Evolutionary conservation across 75 land plant species (phyloP).

Genomic region (Larix kaempferi): DNA sequence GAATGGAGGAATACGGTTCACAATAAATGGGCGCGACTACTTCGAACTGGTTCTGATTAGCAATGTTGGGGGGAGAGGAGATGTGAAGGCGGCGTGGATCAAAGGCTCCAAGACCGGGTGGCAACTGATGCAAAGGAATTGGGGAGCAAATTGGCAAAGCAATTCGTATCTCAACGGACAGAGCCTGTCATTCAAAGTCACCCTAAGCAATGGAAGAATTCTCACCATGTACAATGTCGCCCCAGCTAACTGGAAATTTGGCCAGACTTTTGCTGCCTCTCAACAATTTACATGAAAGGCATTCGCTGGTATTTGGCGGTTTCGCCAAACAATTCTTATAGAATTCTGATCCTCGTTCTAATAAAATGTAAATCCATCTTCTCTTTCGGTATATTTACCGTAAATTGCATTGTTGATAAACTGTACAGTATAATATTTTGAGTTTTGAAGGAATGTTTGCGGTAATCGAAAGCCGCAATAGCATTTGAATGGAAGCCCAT

Average conservation of each 20-base stretch:
- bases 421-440: too few species aligned
- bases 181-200: constrained; percentile 30
- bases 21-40: too few species aligned
- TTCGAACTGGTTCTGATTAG: constrained; percentile 31
- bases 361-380: too few species aligned
- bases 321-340: too few species aligned
- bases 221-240: constrained; percentile 18
- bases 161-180: constrained; percentile 15
- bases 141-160: constrained; percentile 35
- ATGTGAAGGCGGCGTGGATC: constrained; percentile 17
- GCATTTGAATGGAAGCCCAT: too few species aligned
- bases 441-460: too few species aligned
- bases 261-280: constrained; percentile 25
- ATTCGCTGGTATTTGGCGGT: too few species aligned
- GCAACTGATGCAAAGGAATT: constrained; percentile 28
- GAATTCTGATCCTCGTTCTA: too few species aligned
- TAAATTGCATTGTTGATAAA: too few species aligned
- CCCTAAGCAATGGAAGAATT: constrained; percentile 17
- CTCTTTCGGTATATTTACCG: too few species aligned
- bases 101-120: constrained; percentile 25
- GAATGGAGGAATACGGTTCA: too few species aligned
- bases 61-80: constrained; percentile 39
- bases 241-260: constrained; percentile 31
- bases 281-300: not conserved
- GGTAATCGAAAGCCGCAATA: too few species aligned